phyloP scores from a whole-genome alignment of 352 stramenopile species.

The Pythium dissimile region DNA sequence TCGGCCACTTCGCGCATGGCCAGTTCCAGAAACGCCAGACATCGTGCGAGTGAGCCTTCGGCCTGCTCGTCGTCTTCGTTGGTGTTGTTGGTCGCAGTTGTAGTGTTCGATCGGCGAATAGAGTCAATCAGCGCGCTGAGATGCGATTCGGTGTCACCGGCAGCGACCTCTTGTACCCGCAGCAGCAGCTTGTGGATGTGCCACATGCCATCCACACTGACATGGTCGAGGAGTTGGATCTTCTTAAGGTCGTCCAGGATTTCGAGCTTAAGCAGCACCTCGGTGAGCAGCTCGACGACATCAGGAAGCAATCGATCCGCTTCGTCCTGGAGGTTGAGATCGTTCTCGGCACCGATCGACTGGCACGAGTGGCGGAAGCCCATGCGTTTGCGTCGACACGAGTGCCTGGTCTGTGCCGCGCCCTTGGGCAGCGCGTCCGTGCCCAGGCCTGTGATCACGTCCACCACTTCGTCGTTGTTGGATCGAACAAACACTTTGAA shows the following conservation, averaged over 20 bases:
- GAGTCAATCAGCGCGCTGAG: slow-evolving; percentile 28
- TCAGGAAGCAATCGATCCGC: slow-evolving; percentile 48
- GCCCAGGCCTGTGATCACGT: slow-evolving; percentile 71
- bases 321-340: slow-evolving; percentile 23
- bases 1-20: slow-evolving; percentile 41
- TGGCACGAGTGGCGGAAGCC: slow-evolving; percentile 73
- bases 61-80: slow-evolving; percentile 32
- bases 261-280: slow-evolving; percentile 64
- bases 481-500: slow-evolving; percentile 87
- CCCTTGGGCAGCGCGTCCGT: slow-evolving; percentile 69
- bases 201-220: slow-evolving; percentile 76
- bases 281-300: slow-evolving; percentile 69
- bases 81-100: not conserved
- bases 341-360: slow-evolving; percentile 56
- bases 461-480: slow-evolving; percentile 70
- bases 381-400: slow-evolving; percentile 70
- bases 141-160: not conserved
- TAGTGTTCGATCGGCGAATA: not conserved
- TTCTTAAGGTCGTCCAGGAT: slow-evolving; percentile 81
- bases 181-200: slow-evolving; percentile 56
- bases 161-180: slow-evolving; percentile 24
- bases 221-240: slow-evolving; percentile 79
- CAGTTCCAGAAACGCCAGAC: slow-evolving; percentile 46
- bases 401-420: slow-evolving; percentile 55
- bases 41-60: slow-evolving; percentile 43